Evolutionary conservation across 768 basidiomycete species (phyloP), one percentile per base, ranked within the genome.

Genomic region (Leccinellum albellum): DNA sequence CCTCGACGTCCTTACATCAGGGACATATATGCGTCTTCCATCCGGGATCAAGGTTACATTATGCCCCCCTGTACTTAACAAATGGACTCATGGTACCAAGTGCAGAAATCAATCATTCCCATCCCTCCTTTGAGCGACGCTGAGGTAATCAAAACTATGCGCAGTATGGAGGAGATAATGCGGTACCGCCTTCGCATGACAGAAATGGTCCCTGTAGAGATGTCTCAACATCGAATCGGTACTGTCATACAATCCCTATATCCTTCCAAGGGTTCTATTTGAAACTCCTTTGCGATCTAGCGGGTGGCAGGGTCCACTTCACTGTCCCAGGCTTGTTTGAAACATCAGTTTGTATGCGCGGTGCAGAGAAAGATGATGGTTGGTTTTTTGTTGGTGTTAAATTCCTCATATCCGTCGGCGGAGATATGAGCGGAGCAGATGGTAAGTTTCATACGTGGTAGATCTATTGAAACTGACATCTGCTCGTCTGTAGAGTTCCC

Each of bases 301-400:
- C 78, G 59, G 84, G 87, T 61, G 95, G 94, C 12, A 86, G 91
- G 56, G 92, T 82, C 21, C 82, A 80, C 67, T 97, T 93, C 69
- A 83, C 76, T 24, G 87, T 86, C 2, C 83, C 82, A 2, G 82
- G 84, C 29, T 75, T 90, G 26, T 94, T 93, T 67, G 83, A 87
- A 66, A 81, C 82, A 7, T 87, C 88, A 2, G 71, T 93, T 28
- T 92, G 84, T 63, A 78, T 94, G 54, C 81, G 81, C 53, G 92
- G 91, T 21, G 86, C 82, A 20, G 79, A 83, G 58, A 74, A 76
- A 58, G 76, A 81, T 47, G 89, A 91, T 58, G 85, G 87, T 2
- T 97, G 94, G 94, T 94, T 94, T 71, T 87, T 92, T 60, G 86
- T 90, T 21, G 75, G 82, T 56, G 86, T 88, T 0, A 85, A 88